Evolutionary conservation across 2,329 filamentous ascomycete species (phyloP), one percentile per base, ranked within the genome.

Genomic region (Tricladium varicosporioides): DNA sequence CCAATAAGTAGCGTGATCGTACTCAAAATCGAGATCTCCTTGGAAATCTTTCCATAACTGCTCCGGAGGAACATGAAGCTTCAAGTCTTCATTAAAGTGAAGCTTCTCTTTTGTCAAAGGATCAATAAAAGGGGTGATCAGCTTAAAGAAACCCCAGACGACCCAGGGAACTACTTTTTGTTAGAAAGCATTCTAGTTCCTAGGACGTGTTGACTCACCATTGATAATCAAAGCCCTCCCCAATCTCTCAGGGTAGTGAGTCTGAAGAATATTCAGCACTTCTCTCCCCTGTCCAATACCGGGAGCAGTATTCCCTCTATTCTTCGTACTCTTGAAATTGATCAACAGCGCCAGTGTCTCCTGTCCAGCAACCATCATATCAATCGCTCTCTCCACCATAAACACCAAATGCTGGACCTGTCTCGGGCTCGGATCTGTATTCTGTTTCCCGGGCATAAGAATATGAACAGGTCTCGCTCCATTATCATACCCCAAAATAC

Each of bases 81-180:
- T 81, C 78, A 96, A 86, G 70, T 95, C 89, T 73, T 96, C 92
- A 78, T 97, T 97, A 81, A 96, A 97, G 77, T 94, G 95, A 77
- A 99, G 86, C 80, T 99, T 99, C 69, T 94, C 86, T 57, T 89
- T 86, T 9, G 94, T 99, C 67, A 92, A 78, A 7, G 94, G 94
- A 74, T 99, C 94, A 75, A 99, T 96, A 75, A 99, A 97, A 42
- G 93, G 92, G 4, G 86, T 92, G 75, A 99, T 92, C 67, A 97
- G 78, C 75, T 96, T 97, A 81, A 97, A 96, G 81, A 99, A 99
- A 51, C 89, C 89, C 73, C 84, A 87, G 60, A 97, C 90, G 62
- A 96, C 82, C 85, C 91, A 97, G 0, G 93, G 93, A 49, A 96
- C 90, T 93, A 62, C 49, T 22, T 27, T 5, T 33, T 49, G 57